Evolutionary conservation across 345 rosid genomes (phyloP), one percentile per base, ranked within the genome.

Genomic region (Pistacia integerrima): DNA sequence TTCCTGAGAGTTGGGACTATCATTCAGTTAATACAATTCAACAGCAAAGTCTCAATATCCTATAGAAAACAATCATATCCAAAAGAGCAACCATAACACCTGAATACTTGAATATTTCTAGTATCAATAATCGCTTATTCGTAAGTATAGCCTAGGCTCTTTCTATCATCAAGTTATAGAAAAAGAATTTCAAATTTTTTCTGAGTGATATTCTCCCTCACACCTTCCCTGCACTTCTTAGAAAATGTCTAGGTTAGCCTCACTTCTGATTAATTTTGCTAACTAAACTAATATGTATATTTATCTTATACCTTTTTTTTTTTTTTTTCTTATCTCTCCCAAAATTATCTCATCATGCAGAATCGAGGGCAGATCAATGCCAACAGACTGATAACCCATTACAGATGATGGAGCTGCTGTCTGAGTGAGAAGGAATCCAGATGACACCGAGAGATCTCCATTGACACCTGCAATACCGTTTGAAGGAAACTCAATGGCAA

Each of bases 381-480:
- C 30, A 62, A 44, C 28, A 35, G 12, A 20, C 61, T 13, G 30
- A 74, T 63, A 7, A 69, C 48, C 48, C 71, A 64, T 48, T 58
- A 36, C 48, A 35, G 48, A 46, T 55, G 56, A 56, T 56, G 46
- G 22, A 41, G 59, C 76, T 60, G 59, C 70, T 52, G 76, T 30
- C 18, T 59, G 20, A 66, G 28, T 7, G 57, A 64, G 52, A 62
- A 20, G 51, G 62, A 18, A 58, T 72, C 8, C 28, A 52, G 38
- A 51, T 46, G 20, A n/a, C 11, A 52, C 63, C 41, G 49, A 58
- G 69, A 55, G 58, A 36, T 52, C 49, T 65, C 49, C 74, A 28
- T 51, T 11, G 16, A 64, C 61, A 46, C 44, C 9, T 44, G 49
- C 49, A 12, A 20, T 73, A 18, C 56, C 35, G 49, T 20, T 0